Percentiles rank a stretch among this genome's conserved stretches.
These are phyloP conservation scores for Penicillium ochrochloron DNA, from an alignment of 495 filamentous ascomycete species.

Conservation along the genomic window DNA sequence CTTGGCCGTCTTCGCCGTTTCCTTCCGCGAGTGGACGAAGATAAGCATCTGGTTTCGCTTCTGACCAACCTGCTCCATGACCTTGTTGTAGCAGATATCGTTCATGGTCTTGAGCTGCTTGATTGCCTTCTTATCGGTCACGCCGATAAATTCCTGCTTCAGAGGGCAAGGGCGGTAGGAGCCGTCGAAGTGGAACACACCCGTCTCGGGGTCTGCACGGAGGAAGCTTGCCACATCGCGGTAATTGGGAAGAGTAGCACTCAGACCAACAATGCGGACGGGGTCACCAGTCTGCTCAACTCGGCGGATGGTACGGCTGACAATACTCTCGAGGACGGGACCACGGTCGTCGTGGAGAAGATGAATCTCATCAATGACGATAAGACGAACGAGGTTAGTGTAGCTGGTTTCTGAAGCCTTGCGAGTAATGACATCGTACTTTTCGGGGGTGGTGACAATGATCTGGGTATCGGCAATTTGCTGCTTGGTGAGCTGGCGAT, in stretches of 20 bases:
- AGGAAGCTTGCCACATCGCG: constrained; percentile 95
- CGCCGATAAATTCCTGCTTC: constrained; percentile 95
- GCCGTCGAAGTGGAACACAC: constrained; percentile 94
- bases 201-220: constrained; percentile 82
- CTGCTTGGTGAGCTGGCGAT: constrained; percentile 97
- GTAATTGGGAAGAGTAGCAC: constrained; percentile 96
- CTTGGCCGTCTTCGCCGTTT: constrained; percentile 95
- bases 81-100: constrained; percentile 96
- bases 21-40: constrained; percentile 97
- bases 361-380: constrained; percentile 98
- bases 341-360: constrained; percentile 97
- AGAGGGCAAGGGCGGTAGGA: constrained; percentile 92
- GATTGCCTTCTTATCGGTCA: constrained; percentile 97
- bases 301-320: constrained; percentile 88
- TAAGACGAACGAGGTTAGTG: constrained; percentile 90
- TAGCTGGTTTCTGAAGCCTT: constrained; percentile 98
- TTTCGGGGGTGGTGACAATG: constrained; percentile 98
- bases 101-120: constrained; percentile 99
- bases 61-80: constrained; percentile 92
- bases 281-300: constrained; percentile 92
- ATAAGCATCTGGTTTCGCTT: constrained; percentile 97
- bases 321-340: constrained; percentile 95
- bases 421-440: constrained; percentile 98
- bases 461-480: constrained; percentile 98
- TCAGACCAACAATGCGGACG: constrained; percentile 88